These are phyloP conservation scores for Paracoccidioides lutzii DNA, from an alignment of 2,329 filamentous ascomycete species.

Conservation along the genomic window DNA sequence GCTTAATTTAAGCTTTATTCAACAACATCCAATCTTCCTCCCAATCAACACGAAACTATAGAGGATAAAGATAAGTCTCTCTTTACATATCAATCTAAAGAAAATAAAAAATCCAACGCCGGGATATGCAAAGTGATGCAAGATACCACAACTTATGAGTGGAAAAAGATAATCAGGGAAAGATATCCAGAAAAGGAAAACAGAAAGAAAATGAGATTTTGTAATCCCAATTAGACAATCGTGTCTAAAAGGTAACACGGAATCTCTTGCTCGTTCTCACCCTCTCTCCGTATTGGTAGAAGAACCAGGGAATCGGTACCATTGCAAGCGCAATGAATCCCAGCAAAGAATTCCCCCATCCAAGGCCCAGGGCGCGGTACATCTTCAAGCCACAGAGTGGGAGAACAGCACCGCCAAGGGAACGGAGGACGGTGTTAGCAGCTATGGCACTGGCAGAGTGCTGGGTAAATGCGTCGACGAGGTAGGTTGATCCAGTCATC, in stretches of 20 bases:
- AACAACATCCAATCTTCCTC: too few relatives aligned
- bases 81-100: too few relatives aligned
- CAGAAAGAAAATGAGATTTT: too few relatives aligned
- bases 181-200: background rate
- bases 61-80: too few relatives aligned
- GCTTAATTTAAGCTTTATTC: too few relatives aligned
- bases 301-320: slow-evolving; percentile 27
- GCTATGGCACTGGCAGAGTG: slow-evolving; percentile 32
- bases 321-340: slow-evolving; percentile 43
- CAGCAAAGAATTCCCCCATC: slow-evolving; percentile 43
- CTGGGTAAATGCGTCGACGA: slow-evolving; percentile 18
- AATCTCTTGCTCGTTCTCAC: slow-evolving; percentile 19
- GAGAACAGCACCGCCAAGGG: slow-evolving; percentile 28
- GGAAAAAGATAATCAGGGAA: background rate
- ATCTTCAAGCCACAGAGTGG: slow-evolving; percentile 41
- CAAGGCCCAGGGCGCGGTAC: slow-evolving; percentile 35
- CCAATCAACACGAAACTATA: too few relatives aligned
- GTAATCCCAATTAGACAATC: too few relatives aligned
- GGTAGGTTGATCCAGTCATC: slow-evolving; percentile 40
- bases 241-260: slow-evolving; percentile 4
- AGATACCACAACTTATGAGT: too few relatives aligned
- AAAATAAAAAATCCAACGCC: too few relatives aligned
- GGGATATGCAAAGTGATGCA: too few relatives aligned
- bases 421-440: slow-evolving; percentile 29
- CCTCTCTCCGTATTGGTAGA: slow-evolving; percentile 24